Evolutionary conservation across 768 basidiomycete genomes (phyloP).

Genomic region (Boletus rubescentipes): DNA sequence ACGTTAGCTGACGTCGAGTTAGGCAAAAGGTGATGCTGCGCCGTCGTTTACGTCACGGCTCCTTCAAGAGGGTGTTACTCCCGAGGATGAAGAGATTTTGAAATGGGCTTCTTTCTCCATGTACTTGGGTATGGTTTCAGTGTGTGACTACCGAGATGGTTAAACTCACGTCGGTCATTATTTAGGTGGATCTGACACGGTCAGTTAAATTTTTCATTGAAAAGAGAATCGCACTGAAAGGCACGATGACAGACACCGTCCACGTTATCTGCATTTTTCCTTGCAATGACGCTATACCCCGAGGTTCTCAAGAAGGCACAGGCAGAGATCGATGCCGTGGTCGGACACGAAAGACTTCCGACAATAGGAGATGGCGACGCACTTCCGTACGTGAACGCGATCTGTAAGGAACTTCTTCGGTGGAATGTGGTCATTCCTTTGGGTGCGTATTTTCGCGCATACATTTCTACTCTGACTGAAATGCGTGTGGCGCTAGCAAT

Average conservation of each 20-base stretch:
- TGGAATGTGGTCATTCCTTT: conserved; percentile 1
- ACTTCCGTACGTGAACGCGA: conserved; percentile 16
- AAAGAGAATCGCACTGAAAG: background rate
- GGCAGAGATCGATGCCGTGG: conserved; percentile 10
- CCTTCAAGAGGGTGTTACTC: conserved; percentile 7
- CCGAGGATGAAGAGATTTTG: conserved; percentile 10
- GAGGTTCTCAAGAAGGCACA: conserved; percentile 9
- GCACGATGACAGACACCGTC: conserved; percentile 15
- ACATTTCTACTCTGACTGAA: background rate
- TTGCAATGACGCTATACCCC: conserved; percentile 16
- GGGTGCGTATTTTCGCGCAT: background rate
- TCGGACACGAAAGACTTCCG: conserved; percentile 14
- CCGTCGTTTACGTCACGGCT: conserved; percentile 15
- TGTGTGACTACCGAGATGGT: background rate
- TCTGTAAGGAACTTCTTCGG: conserved; percentile 17
- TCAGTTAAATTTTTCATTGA: conserved; percentile 20
- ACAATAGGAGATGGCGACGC: conserved; percentile 9
- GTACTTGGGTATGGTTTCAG: conserved; percentile 13
- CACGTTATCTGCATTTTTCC: conserved; percentile 16
- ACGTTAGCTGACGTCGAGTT: background rate
- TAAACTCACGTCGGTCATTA: background rate
- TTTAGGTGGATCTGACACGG: conserved; percentile 28
- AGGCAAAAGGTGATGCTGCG: conserved; percentile 10
- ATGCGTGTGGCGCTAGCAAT: background rate
- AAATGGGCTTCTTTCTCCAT: conserved; percentile 18